Evolutionary conservation across 2,329 filamentous ascomycete genomes (phyloP).

Genomic region (Emmonsia crescens): DNA sequence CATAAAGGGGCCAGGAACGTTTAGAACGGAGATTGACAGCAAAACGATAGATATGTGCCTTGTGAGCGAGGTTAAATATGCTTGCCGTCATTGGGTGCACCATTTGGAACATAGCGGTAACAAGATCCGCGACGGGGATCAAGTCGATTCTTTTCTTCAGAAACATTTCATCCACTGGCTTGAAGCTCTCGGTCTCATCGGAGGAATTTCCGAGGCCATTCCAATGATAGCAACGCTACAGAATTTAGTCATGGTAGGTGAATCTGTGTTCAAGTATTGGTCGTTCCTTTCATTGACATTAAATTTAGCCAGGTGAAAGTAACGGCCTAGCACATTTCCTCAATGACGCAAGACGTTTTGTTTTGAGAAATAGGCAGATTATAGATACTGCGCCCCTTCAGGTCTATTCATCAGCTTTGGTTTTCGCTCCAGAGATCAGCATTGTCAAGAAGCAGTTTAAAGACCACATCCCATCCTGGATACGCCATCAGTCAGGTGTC

Average conservation of each 20-base stretch:
- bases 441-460: slow-evolving; percentile 18
- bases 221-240: not conserved
- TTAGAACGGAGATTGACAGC: not conserved
- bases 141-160: slow-evolving; percentile 3
- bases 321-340: not conserved
- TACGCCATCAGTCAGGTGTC: slow-evolving; percentile 3
- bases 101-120: not conserved
- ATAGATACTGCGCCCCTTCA: slow-evolving; percentile 25
- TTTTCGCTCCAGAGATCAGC: slow-evolving; percentile 22
- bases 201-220: slow-evolving; percentile 16
- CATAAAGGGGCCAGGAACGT: slow-evolving; percentile 10
- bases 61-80: not conserved
- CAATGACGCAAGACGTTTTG: slow-evolving; percentile 23
- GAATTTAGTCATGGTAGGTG: not conserved
- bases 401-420: slow-evolving; percentile 23
- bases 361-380: slow-evolving; percentile 20
- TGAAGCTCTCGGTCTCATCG: slow-evolving; percentile 14
- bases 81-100: not conserved
- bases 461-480: slow-evolving; percentile 12
- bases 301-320: not conserved
- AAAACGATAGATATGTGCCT: not conserved
- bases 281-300: not conserved
- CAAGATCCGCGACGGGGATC: not conserved
- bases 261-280: not conserved
- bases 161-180: slow-evolving; percentile 10